Evolutionary conservation across 1,139 yeast species (phyloP).

Genomic region (Zygotorulaspora mrakii): DNA sequence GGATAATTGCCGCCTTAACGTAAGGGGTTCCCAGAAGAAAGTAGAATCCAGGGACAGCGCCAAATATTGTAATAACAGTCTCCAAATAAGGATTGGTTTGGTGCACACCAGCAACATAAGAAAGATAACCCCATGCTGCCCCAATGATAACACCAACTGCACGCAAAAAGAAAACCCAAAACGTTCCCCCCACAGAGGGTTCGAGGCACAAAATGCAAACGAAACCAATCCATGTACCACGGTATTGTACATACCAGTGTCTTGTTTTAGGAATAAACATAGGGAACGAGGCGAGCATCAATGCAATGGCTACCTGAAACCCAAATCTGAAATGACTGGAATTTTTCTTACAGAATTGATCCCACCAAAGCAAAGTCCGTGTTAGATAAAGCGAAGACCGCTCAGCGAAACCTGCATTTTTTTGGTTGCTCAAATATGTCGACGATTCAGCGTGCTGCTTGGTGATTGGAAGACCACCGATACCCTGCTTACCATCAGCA

Average conservation of each 20-base stretch:
- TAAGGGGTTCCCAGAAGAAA: conserved; percentile 44
- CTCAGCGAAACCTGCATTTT: conserved; percentile 1
- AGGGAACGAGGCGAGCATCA: conserved; percentile 47
- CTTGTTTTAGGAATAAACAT: conserved; percentile 46
- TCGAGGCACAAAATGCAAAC: conserved; percentile 48
- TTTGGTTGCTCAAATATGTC: background rate
- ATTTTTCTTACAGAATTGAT: conserved; percentile 28
- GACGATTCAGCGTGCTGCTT: conserved; percentile 5
- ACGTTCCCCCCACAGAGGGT: conserved; percentile 50
- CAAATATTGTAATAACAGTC: conserved; percentile 42
- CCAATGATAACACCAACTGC: conserved; percentile 47
- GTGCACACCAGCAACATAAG: conserved; percentile 43
- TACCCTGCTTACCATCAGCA: conserved; percentile 2
- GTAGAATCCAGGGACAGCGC: conserved; percentile 46
- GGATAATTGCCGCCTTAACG: conserved; percentile 49
- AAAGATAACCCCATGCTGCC: conserved; percentile 47
- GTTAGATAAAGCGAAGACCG: conserved; percentile 7
- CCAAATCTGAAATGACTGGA: conserved; percentile 44
- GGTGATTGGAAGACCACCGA: conserved; percentile 15
- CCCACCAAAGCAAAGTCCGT: conserved; percentile 13
- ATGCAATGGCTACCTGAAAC: conserved; percentile 43
- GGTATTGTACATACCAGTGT: conserved; percentile 44
- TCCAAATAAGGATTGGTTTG: conserved; percentile 44
- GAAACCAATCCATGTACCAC: conserved; percentile 53
- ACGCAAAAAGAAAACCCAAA: conserved; percentile 45